Evolutionary conservation across 441 rosid genomes (phyloP), one percentile per base, ranked within the genome.

Genomic region (Viola pubescens): DNA sequence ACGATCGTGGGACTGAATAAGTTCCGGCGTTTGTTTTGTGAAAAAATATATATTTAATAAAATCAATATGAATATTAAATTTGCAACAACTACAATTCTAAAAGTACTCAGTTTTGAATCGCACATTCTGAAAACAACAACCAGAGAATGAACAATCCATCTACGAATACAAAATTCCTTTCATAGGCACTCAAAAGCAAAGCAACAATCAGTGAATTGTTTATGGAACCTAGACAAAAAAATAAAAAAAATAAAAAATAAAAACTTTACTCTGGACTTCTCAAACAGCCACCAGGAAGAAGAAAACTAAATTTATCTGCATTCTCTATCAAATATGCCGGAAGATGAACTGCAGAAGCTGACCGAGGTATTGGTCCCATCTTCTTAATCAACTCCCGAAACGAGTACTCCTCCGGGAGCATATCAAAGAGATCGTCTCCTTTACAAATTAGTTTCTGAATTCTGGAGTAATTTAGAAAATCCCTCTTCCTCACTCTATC

Each of bases 351-450:
- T 0, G 88, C 95, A 11, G 95, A 89, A 26, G 88, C 78, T 12
- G 95, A 84, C 13, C 54, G 84, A 0, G 90, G 81, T 16, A 84
- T 82, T 0, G 91, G 51, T 37, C 97, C 95, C 78, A 91, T 75
- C 70, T 85, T 87, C 77, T 81, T 87, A 37, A 89, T 81, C 79
- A 91, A 64, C 61, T 82, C 90, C 63, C 74, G 58, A 68, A 89
- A 89, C 5, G 83, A 79, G 67, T 87, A 89, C 60, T 81, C 89
- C 56, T 91, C 97, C 0, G 97, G 98, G 7, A 91, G 84, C 98
- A 91, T 87, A 52, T 87, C 89, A 40, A 81, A 91, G 44, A 87
- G 86, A 63, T 87, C 86, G 52, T 78, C 79, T 10, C 95, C 95
- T 41, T 60, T 62, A 57, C 98, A 85, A 49, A 91, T 82, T 42